A percentile compares a stretch with the other conserved stretches of the same genome.
phyloP scores from a whole-genome alignment of 805 yeast species.

The Wickerhamomyces bovis region DNA sequence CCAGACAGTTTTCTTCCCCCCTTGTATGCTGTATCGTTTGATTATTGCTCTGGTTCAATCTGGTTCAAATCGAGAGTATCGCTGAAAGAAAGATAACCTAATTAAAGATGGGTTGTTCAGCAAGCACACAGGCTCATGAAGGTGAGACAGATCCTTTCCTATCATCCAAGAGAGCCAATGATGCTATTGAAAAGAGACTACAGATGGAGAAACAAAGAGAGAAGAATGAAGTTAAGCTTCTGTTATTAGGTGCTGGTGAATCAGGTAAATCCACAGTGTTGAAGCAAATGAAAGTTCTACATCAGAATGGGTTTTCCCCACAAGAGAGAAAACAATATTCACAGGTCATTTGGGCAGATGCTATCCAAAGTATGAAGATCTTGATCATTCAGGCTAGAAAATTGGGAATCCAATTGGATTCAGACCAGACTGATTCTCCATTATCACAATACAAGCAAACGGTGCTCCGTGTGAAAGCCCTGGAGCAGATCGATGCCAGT shows the following conservation, averaged over 20 bases:
- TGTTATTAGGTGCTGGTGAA: constrained; percentile 91
- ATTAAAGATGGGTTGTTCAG: constrained; percentile 67
- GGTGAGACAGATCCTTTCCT: constrained; percentile 43
- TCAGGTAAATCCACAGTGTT: constrained; percentile 90
- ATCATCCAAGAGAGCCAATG: constrained; percentile 48
- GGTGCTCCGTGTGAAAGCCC: constrained; percentile 49
- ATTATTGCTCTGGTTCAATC: too few relatives aligned
- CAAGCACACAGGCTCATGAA: constrained; percentile 44
- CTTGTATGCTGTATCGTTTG: not conserved
- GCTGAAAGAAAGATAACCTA: too few relatives aligned
- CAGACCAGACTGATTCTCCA: constrained; percentile 49
- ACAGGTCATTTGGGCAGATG: constrained; percentile 90
- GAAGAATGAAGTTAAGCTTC: constrained; percentile 57
- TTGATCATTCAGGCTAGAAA: constrained; percentile 71
- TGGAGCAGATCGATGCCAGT: constrained; percentile 57
- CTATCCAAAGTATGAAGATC: constrained; percentile 76
- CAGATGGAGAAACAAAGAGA: constrained; percentile 46
- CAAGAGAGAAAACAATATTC: constrained; percentile 76
- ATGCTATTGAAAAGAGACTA: constrained; percentile 58
- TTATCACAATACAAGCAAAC: constrained; percentile 43
- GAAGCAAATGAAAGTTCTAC: constrained; percentile 81
- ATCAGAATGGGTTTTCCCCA: constrained; percentile 76
- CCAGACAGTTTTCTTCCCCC: too few relatives aligned
- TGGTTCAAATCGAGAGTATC: too few relatives aligned
- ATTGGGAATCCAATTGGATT: constrained; percentile 55